phyloP scores from a whole-genome alignment of 768 basidiomycete species.

The Lyophyllum atratum region DNA sequence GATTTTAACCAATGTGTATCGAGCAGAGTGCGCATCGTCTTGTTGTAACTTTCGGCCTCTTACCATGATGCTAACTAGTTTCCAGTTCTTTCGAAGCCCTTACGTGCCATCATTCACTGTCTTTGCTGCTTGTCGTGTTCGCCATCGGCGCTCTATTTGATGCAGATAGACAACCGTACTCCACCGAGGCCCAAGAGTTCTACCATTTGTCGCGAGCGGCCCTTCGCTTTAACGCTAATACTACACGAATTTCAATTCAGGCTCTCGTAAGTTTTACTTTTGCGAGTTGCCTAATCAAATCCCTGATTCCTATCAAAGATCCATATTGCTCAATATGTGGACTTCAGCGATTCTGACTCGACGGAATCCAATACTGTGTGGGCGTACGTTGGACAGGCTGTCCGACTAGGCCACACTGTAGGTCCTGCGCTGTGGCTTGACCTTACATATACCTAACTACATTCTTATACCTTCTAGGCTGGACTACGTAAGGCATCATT shows the following conservation, averaged over 20 bases:
- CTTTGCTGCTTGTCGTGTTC: conserved; percentile 67
- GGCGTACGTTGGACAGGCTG: conserved; percentile 58
- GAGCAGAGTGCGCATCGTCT: conserved; percentile 38
- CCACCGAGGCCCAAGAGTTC: conserved; percentile 60
- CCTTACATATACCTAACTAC: not conserved
- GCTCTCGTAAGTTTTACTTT: conserved; percentile 44
- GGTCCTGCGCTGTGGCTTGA: conserved; percentile 21
- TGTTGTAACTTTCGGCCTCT: not conserved
- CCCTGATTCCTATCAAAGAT: conserved; percentile 24
- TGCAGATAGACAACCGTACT: conserved; percentile 44
- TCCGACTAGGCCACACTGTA: conserved; percentile 62
- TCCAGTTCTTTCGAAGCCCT: conserved; percentile 39
- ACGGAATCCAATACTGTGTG: conserved; percentile 51
- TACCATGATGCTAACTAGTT: not conserved
- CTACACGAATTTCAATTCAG: conserved; percentile 58
- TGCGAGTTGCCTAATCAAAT: not conserved
- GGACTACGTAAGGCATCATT: conserved; percentile 50
- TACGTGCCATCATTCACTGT: conserved; percentile 51
- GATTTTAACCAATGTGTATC: conserved; percentile 55
- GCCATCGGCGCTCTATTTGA: conserved; percentile 69
- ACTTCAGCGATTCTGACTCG: conserved; percentile 54
- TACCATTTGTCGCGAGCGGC: conserved; percentile 59
- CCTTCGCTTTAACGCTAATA: conserved; percentile 49
- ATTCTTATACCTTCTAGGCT: conserved; percentile 24
- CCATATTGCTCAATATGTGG: conserved; percentile 52